Evolutionary conservation across 345 rosid species (phyloP).

Genomic region (Citrus cavaleriei): DNA sequence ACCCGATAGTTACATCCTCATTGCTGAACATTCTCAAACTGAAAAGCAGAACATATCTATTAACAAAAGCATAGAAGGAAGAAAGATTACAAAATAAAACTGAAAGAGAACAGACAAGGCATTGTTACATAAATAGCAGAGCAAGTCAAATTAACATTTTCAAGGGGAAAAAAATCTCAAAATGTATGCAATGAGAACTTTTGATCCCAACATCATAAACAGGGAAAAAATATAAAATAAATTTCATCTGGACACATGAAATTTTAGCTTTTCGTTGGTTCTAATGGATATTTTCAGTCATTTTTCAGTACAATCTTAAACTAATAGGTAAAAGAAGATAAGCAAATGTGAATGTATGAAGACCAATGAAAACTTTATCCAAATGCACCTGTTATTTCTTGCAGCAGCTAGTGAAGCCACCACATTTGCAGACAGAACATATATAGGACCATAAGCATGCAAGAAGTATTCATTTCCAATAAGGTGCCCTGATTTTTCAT

Average conservation of each 20-base stretch:
- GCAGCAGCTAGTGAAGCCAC: constrained; percentile 68
- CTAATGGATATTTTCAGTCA: background rate
- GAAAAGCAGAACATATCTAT: constrained; percentile 18
- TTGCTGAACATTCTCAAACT: constrained; percentile 86
- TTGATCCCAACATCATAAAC: background rate
- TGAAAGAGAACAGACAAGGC: background rate
- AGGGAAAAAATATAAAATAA: background rate
- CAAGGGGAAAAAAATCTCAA: background rate
- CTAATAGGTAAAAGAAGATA: background rate
- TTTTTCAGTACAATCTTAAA: background rate
- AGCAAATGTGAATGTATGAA: background rate
- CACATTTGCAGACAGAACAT: constrained; percentile 65
- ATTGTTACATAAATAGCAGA: background rate
- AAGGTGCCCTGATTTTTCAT: constrained; percentile 69
- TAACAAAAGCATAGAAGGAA: constrained; percentile 7
- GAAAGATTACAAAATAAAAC: background rate
- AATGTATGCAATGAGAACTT: background rate
- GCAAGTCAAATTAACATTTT: background rate
- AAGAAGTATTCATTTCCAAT: constrained; percentile 75
- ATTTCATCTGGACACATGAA: background rate
- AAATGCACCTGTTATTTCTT: constrained; percentile 62
- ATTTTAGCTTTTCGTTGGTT: background rate
- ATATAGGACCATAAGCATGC: constrained; percentile 83
- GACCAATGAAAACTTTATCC: background rate
- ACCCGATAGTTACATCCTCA: constrained; percentile 88